Evolutionary conservation across 495 filamentous ascomycete species (phyloP), one percentile per base, ranked within the genome.

Genomic region (Aspergillus diversus): DNA sequence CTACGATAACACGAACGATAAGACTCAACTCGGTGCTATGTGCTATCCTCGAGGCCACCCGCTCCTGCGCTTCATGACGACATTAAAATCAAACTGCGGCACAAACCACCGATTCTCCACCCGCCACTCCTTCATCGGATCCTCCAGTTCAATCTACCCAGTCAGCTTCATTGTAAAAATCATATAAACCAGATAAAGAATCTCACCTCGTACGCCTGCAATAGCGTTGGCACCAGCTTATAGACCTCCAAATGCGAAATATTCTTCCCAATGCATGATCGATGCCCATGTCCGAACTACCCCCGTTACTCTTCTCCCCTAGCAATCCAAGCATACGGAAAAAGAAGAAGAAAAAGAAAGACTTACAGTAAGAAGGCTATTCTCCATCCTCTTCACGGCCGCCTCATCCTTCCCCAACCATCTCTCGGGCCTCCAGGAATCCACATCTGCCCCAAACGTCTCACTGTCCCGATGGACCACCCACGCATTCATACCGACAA

Each of bases 241-340:
- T 91, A 90, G 33, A 92, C 88, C 81, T 94, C 91, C 71, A 93
- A 57, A 71, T 91, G 67, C 53, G 83, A 85, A 57, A 93, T 91
- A 65, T 93, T 92, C 84, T 84, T 84, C 5, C 89, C 89, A 34
- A 90, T 85, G 68, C 89, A 92, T 0, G 83, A 84, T 52, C 89
- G 70, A 5, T 77, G 74, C 3, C 89, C 89, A 3, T 82, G 84
- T 2, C 89, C 89, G 77, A 89, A 91, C 33, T 61, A 39, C 32
- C 42, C 32, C 35, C 11, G 13, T 17, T 7, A 49, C 71, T 77
- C 49, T 5, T 15, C n/a, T n/a, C n/a, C n/a, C n/a, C n/a, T n/a
- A n/a, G n/a, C n/a, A n/a, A n/a, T n/a, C n/a, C n/a, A n/a, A n/a
- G n/a, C n/a, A n/a, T n/a, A n/a, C n/a, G n/a, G 13, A 15, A 61